A percentile compares a stretch with the other conserved stretches of the same genome.
phyloP scores from a whole-genome alignment of 305 asterid species.

The Rubia peregrina region DNA sequence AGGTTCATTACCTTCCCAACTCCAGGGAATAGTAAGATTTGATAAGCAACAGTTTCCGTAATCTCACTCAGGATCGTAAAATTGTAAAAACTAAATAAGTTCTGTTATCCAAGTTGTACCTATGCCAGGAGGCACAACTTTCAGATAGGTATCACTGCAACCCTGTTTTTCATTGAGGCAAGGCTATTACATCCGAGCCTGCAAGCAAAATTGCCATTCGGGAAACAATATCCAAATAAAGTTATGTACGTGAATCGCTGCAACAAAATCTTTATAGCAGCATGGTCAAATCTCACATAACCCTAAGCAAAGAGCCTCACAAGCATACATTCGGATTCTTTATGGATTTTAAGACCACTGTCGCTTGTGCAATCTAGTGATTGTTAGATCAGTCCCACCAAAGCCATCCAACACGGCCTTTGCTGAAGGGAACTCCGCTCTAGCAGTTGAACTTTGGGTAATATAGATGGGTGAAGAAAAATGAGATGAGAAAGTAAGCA shows the following conservation, averaged over 20 bases:
- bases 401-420: conserved; percentile 74
- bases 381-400: conserved; percentile 76
- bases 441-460: conserved; percentile 55
- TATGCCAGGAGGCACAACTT: too few relatives aligned
- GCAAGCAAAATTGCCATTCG: not conserved
- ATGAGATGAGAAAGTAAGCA: not conserved
- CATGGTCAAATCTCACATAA: not conserved
- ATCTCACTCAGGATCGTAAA: too few relatives aligned
- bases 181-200: too few relatives aligned
- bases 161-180: too few relatives aligned
- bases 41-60: too few relatives aligned
- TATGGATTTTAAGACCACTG: conserved; percentile 21
- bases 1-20: too few relatives aligned
- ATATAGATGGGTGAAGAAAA: conserved; percentile 7
- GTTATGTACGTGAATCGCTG: not conserved
- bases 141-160: too few relatives aligned
- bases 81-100: too few relatives aligned
- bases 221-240: not conserved
- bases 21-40: too few relatives aligned
- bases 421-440: conserved; percentile 79
- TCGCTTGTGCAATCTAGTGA: conserved; percentile 49
- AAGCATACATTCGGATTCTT: not conserved
- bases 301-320: not conserved
- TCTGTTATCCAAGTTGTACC: too few relatives aligned
- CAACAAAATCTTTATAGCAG: not conserved